phyloP scores from a whole-genome alignment of 352 stramenopile genomes.

The Pythium vanterpoolii region DNA sequence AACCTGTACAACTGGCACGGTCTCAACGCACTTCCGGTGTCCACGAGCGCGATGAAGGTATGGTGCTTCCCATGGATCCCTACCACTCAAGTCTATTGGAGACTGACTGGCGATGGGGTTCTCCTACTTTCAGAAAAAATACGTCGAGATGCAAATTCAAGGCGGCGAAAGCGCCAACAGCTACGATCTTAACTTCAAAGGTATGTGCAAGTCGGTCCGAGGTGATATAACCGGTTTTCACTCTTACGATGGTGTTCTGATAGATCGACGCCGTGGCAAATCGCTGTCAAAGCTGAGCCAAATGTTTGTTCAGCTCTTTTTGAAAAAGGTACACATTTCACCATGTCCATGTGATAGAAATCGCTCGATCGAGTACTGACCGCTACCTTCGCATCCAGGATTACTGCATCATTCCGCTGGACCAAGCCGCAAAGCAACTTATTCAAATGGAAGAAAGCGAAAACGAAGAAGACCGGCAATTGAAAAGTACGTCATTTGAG shows the following conservation, averaged over 20 bases:
- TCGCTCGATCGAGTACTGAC: background rate
- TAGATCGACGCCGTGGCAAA: slow-evolving; percentile 67
- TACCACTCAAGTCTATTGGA: background rate
- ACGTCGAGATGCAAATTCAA: slow-evolving; percentile 36
- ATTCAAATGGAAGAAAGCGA: slow-evolving; percentile 84
- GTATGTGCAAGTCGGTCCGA: slow-evolving; percentile 19
- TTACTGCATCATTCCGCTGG: slow-evolving; percentile 89
- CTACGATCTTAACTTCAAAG: slow-evolving; percentile 64
- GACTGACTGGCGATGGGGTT: background rate
- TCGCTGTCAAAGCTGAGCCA: slow-evolving; percentile 92
- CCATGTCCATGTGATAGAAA: too few relatives aligned
- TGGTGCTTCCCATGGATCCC: background rate
- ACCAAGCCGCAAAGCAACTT: slow-evolving; percentile 92
- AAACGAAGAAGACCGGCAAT: slow-evolving; percentile 67
- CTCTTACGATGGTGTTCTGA: background rate
- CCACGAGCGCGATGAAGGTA: slow-evolving; percentile 77
- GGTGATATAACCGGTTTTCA: background rate
- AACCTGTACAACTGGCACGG: slow-evolving; percentile 95
- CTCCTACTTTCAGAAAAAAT: slow-evolving; percentile 22
- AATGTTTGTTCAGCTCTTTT: slow-evolving; percentile 95
- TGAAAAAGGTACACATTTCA: slow-evolving; percentile 74
- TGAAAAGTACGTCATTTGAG: slow-evolving; percentile 65
- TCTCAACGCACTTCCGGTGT: slow-evolving; percentile 54
- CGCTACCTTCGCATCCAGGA: slow-evolving; percentile 32
- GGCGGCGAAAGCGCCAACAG: slow-evolving; percentile 20